phyloP scores from a whole-genome alignment of 768 basidiomycete species.

The Solioccasus polychromus region DNA sequence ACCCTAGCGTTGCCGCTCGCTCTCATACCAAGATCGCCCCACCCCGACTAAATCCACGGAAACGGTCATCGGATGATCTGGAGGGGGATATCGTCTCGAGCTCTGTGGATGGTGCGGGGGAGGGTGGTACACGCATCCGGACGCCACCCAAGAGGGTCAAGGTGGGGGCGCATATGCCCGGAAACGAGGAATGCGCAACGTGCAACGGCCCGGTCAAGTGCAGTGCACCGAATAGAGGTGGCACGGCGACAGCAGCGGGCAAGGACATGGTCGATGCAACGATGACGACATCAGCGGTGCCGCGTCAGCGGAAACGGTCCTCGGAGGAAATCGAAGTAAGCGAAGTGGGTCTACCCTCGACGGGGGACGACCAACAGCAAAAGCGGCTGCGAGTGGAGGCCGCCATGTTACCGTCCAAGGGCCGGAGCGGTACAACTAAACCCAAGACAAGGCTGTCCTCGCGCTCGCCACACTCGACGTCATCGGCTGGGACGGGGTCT shows the following conservation, averaged over 20 bases:
- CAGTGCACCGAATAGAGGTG: neutral
- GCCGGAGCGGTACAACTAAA: neutral
- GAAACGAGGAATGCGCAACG: constrained; percentile 8
- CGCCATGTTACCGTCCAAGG: constrained; percentile 6
- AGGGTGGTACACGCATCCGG: constrained; percentile 12
- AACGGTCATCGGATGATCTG: constrained; percentile 38
- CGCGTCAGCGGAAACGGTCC: constrained; percentile 43
- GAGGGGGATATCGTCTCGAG: constrained; percentile 23
- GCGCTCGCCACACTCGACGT: constrained; percentile 11
- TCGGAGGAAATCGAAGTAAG: constrained; percentile 46
- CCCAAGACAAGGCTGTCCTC: neutral
- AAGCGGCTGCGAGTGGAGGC: constrained; percentile 29
- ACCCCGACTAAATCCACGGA: constrained; percentile 25
- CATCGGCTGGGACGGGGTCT: constrained; percentile 10
- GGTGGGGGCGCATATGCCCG: constrained; percentile 10
- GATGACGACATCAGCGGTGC: constrained; percentile 6
- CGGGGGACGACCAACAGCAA: constrained; percentile 21
- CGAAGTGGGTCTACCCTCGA: constrained; percentile 8
- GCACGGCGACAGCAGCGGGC: neutral
- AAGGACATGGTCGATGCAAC: constrained; percentile 3
- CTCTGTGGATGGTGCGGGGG: neutral
- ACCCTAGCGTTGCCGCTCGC: constrained; percentile 1
- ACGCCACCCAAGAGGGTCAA: constrained; percentile 45
- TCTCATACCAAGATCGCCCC: constrained; percentile 7
- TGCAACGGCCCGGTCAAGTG: neutral